Evolutionary conservation across 2,329 filamentous ascomycete species (phyloP).

Genomic region (Parascedosporium putredinis): DNA sequence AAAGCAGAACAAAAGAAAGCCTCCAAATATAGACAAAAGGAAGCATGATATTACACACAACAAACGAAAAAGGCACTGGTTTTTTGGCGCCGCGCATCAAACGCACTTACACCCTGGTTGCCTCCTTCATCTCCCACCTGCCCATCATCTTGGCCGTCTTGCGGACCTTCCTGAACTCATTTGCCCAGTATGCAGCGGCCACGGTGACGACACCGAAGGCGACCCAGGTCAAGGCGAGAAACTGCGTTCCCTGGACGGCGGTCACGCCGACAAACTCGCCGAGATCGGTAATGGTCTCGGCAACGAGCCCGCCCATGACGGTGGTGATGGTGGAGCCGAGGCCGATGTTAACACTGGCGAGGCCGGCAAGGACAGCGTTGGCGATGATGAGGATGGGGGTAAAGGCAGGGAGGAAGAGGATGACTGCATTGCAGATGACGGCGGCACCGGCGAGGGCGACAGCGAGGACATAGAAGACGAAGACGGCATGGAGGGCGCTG

Average conservation of each 20-base stretch:
- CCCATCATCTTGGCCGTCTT: not conserved
- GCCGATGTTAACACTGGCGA: slow-evolving; percentile 26
- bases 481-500: slow-evolving; percentile 33
- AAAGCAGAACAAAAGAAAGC: no score
- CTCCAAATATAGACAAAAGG: no score
- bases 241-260: slow-evolving; percentile 30
- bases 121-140: not conserved
- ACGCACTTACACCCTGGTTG: not conserved
- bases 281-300: slow-evolving; percentile 28
- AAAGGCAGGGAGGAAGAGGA: slow-evolving; percentile 22
- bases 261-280: slow-evolving; percentile 34
- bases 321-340: slow-evolving; percentile 34
- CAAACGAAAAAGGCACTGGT: no score
- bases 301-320: slow-evolving; percentile 28
- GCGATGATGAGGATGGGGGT: slow-evolving; percentile 17
- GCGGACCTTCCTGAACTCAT: not conserved
- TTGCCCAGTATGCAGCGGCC: not conserved
- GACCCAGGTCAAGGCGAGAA: slow-evolving; percentile 15
- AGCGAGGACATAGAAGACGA: slow-evolving; percentile 37
- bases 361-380: slow-evolving; percentile 27
- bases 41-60: no score
- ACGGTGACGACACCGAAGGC: not conserved
- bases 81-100: no score
- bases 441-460: slow-evolving; percentile 30
- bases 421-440: slow-evolving; percentile 27